Conservation (phyloP, 2,329 filamentous ascomycete genomes). For the Decorospora gaudefroyi region DNA sequence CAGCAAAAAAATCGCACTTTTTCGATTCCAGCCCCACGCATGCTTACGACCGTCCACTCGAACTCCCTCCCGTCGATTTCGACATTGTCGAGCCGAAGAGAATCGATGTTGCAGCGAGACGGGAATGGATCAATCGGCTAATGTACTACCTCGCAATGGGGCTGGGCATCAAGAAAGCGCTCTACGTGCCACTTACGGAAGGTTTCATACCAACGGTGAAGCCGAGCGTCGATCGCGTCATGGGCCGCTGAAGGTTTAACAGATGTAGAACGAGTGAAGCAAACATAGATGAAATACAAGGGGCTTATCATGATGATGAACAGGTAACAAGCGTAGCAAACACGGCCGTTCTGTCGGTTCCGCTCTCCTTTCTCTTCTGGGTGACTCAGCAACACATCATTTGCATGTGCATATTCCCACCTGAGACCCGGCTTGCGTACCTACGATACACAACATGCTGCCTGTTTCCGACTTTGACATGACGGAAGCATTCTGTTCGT, state of each 20-base stretch:
- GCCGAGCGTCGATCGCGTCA: conserved; percentile 20
- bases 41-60: conserved; percentile 23
- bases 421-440: no score
- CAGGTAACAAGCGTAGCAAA: conserved; percentile 3
- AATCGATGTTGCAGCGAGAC: conserved; percentile 28
- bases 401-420: background rate
- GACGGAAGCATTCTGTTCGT: no score
- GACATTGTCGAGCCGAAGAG: conserved; percentile 13
- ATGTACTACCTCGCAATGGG: conserved; percentile 32
- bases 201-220: conserved; percentile 22
- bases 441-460: no score
- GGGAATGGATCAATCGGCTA: conserved; percentile 36
- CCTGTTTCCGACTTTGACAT: no score
- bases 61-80: conserved; percentile 10
- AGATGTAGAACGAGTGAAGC: background rate
- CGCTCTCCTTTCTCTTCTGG: background rate
- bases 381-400: conserved; percentile 1
- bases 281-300: background rate
- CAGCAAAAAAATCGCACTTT: conserved; percentile 18
- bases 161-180: conserved; percentile 35
- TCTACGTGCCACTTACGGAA: conserved; percentile 31
- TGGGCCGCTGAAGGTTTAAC: conserved; percentile 8
- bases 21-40: conserved; percentile 29
- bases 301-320: background rate
- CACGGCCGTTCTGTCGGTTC: conserved; percentile 1